A percentile compares a stretch with the other conserved stretches of the same genome.
phyloP scores from a whole-genome alignment of 805 yeast species.

The Saccharomyces eubayanus region DNA sequence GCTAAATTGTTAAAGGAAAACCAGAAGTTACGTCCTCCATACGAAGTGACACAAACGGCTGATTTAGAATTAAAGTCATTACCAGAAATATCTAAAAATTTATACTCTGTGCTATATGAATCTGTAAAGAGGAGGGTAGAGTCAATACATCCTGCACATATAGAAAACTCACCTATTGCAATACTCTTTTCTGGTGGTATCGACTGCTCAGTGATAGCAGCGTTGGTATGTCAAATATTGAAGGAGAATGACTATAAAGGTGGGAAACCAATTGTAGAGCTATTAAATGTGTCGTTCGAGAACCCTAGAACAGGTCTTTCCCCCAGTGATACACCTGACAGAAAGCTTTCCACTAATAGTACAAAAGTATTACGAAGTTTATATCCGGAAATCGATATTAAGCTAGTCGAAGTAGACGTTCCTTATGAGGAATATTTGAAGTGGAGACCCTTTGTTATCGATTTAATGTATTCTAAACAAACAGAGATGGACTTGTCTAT shows the following conservation, averaged over 20 bases:
- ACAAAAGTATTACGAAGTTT: conserved; percentile 41
- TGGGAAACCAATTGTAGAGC: conserved; percentile 41
- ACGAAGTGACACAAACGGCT: conserved; percentile 13
- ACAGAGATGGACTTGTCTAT: conserved; percentile 96
- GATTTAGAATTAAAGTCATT: conserved; percentile 16
- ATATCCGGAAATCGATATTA: conserved; percentile 37
- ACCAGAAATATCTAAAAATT: conserved; percentile 5
- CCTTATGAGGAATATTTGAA: conserved; percentile 55
- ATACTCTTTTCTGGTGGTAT: conserved; percentile 89
- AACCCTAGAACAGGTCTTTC: conserved; percentile 65
- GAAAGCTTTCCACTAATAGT: conserved; percentile 62
- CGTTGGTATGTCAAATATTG: conserved; percentile 33
- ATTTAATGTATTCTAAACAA: conserved; percentile 69
- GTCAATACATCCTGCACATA: conserved; percentile 51
- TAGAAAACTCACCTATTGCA: conserved; percentile 37
- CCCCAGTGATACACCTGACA: conserved; percentile 75
- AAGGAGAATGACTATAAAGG: conserved; percentile 5
- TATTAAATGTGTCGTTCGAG: conserved; percentile 88
- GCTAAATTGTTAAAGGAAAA: conserved; percentile 12
- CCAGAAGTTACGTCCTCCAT: conserved; percentile 10
- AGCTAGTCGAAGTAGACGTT: conserved; percentile 62
- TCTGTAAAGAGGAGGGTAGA: conserved; percentile 46
- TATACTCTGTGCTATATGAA: conserved; percentile 27
- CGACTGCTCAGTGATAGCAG: conserved; percentile 80
- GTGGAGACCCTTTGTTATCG: conserved; percentile 44